These are phyloP conservation scores for Novymonas esmeraldas DNA, from an alignment of 208 protist species.

Conservation along the genomic window DNA sequence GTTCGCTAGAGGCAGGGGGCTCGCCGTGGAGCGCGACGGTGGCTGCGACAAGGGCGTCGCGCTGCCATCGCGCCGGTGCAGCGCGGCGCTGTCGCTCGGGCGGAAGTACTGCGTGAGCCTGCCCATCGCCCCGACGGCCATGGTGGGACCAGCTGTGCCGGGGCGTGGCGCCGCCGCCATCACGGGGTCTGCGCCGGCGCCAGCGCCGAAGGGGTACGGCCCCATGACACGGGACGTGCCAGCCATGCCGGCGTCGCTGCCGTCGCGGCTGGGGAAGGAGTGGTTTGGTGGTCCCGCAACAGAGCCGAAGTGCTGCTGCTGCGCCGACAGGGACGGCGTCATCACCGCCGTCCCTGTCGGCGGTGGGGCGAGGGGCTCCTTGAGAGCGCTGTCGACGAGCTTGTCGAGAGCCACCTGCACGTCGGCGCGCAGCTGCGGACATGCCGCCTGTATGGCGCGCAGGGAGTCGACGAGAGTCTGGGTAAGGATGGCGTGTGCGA, in stretches of 20 bases:
- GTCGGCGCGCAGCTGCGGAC: slow-evolving; percentile 51
- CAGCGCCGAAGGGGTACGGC: slow-evolving; percentile 26
- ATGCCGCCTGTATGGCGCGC: slow-evolving; percentile 47
- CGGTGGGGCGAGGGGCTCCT: slow-evolving; percentile 30
- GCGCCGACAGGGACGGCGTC: neutral
- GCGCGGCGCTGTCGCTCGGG: slow-evolving; percentile 17
- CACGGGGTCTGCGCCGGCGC: slow-evolving; percentile 22
- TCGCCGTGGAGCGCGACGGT: slow-evolving; percentile 8
- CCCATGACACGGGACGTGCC: neutral
- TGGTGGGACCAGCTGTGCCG: slow-evolving; percentile 14
- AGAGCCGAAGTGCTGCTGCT: too few species aligned
- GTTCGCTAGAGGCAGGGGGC: slow-evolving; percentile 1
- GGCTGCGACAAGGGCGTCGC: neutral
- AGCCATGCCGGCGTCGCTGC: neutral
- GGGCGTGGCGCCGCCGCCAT: slow-evolving; percentile 34
- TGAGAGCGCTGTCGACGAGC: slow-evolving; percentile 78
- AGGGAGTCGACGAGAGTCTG: slow-evolving; percentile 65
- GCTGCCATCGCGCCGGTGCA: slow-evolving; percentile 12
- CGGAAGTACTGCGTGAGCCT: slow-evolving; percentile 35
- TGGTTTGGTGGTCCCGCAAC: too few species aligned
- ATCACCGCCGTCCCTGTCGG: neutral
- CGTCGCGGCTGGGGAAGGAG: slow-evolving; percentile 19
- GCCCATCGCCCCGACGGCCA: slow-evolving; percentile 19
- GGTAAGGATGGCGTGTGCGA: slow-evolving; percentile 68
- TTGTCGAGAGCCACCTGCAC: slow-evolving; percentile 67